phyloP scores from a whole-genome alignment of 768 basidiomycete species.

The Boletus rufocinnamomeus region DNA sequence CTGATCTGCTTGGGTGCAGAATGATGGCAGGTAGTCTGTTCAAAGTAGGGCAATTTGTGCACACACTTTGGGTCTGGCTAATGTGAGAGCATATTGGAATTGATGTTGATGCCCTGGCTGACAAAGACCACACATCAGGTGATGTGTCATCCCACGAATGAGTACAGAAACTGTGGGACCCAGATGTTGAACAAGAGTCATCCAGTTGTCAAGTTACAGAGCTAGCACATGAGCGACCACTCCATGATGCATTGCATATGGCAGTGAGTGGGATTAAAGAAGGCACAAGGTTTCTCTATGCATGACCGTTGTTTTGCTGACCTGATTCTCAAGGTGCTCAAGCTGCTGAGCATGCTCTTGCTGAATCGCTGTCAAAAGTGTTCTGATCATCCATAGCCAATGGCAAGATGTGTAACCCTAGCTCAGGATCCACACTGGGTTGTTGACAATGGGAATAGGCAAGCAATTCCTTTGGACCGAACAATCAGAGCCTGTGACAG shows the following conservation, averaged over 20 bases:
- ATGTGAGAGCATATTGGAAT: slow-evolving; percentile 98
- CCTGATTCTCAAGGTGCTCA: slow-evolving; percentile 40
- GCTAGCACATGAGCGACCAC: slow-evolving; percentile 39
- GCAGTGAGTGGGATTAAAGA: slow-evolving; percentile 45
- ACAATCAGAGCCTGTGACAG: too few species aligned
- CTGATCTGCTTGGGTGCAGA: slow-evolving; percentile 41
- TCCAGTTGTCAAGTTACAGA: slow-evolving; percentile 46
- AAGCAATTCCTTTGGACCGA: too few species aligned
- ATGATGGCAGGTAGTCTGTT: slow-evolving; percentile 94
- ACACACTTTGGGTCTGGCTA: slow-evolving; percentile 86
- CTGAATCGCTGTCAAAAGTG: slow-evolving; percentile 38
- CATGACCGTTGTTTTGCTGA: slow-evolving; percentile 2
- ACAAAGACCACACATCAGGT: slow-evolving; percentile 65
- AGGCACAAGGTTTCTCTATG: slow-evolving; percentile 42
- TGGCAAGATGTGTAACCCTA: background rate
- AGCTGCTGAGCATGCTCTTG: slow-evolving; percentile 40
- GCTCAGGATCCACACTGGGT: too few species aligned
- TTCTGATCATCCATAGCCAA: slow-evolving; percentile 36
- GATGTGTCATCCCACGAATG: slow-evolving; percentile 48
- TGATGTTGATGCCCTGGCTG: slow-evolving; percentile 86
- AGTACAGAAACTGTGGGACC: slow-evolving; percentile 69
- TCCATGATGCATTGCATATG: slow-evolving; percentile 38
- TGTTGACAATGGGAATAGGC: too few species aligned
- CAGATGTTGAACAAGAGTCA: slow-evolving; percentile 63
- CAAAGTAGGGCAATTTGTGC: slow-evolving; percentile 96